A percentile compares a stretch with the other conserved stretches of the same genome.
Evolutionary conservation across 2,329 filamentous ascomycete species (phyloP).

Genomic region (Sporothrix pallida): DNA sequence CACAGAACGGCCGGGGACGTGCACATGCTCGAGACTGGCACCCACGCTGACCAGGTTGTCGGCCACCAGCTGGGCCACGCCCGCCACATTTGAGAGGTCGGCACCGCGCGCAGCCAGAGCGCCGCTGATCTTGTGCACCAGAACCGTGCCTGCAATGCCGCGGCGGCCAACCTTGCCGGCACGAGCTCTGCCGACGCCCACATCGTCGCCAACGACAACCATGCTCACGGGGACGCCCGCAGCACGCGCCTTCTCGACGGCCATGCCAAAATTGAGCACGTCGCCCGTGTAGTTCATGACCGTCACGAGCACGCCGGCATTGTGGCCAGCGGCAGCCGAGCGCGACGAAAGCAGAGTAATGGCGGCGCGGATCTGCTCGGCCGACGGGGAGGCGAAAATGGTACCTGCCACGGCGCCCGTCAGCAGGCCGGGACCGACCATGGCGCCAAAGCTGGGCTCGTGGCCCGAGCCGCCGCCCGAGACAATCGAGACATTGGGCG

Average conservation of each 20-base stretch:
- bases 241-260: slow-evolving; percentile 87
- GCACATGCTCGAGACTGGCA: slow-evolving; percentile 86
- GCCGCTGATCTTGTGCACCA: slow-evolving; percentile 89
- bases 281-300: slow-evolving; percentile 96
- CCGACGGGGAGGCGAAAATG: slow-evolving; percentile 76
- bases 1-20: slow-evolving; percentile 77
- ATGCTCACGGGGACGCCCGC: slow-evolving; percentile 80
- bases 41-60: slow-evolving; percentile 84
- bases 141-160: slow-evolving; percentile 87
- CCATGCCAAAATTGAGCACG: slow-evolving; percentile 91
- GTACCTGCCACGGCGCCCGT: slow-evolving; percentile 83
- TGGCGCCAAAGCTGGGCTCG: slow-evolving; percentile 84
- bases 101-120: slow-evolving; percentile 76
- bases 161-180: slow-evolving; percentile 91
- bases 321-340: slow-evolving; percentile 55
- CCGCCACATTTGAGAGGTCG: slow-evolving; percentile 71
- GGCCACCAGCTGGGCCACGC: slow-evolving; percentile 72
- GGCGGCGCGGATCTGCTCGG: slow-evolving; percentile 79
- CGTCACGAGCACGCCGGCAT: slow-evolving; percentile 76
- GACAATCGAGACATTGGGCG: slow-evolving; percentile 75
- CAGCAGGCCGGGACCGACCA: slow-evolving; percentile 82
- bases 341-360: slow-evolving; percentile 72
- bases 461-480: slow-evolving; percentile 90
- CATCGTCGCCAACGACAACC: slow-evolving; percentile 91
- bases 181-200: slow-evolving; percentile 79